A percentile compares a stretch with the other conserved stretches of the same genome.
Conservation (phyloP, 1,284 basidiomycete species). For the Coniferiporia weirii region DNA sequence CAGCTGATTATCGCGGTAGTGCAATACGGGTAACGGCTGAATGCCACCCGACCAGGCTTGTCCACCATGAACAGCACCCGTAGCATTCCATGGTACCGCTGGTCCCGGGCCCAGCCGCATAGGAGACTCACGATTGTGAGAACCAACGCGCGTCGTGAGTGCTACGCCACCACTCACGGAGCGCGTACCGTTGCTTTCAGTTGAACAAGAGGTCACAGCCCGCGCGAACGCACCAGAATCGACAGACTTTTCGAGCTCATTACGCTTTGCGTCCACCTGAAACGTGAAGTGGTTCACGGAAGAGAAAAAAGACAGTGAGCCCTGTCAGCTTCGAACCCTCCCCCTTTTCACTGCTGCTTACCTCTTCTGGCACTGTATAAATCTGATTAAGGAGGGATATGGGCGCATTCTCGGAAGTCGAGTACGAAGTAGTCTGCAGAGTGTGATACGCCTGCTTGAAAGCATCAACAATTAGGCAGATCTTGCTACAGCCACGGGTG, state of each 20-base stretch:
- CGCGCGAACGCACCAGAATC: slow-evolving; percentile 6
- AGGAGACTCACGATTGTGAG: background rate
- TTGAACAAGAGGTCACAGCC: background rate
- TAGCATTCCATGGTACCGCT: background rate
- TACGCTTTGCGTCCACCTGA: background rate
- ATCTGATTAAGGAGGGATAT: slow-evolving; percentile 7
- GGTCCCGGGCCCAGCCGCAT: background rate
- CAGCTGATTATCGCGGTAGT: background rate
- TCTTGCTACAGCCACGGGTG: slow-evolving; percentile 32
- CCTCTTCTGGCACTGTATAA: slow-evolving; percentile 11
- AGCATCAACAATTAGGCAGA: slow-evolving; percentile 28
- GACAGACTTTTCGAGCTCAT: background rate
- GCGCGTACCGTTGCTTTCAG: background rate
- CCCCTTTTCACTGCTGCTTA: background rate
- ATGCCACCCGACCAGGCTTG: background rate
- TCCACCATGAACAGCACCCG: background rate
- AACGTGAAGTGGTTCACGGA: too few species aligned
- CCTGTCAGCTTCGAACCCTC: background rate
- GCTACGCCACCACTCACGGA: slow-evolving; percentile 7
- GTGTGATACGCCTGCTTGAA: slow-evolving; percentile 32
- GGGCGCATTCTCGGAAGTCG: background rate
- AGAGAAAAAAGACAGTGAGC: background rate
- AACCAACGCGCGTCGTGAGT: background rate
- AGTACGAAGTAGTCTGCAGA: slow-evolving; percentile 1
- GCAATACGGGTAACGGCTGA: slow-evolving; percentile 6